Evolutionary conservation across 2,329 filamentous ascomycete genomes (phyloP), one percentile per base, ranked within the genome.

Genomic region (Cladophialophora exuberans): DNA sequence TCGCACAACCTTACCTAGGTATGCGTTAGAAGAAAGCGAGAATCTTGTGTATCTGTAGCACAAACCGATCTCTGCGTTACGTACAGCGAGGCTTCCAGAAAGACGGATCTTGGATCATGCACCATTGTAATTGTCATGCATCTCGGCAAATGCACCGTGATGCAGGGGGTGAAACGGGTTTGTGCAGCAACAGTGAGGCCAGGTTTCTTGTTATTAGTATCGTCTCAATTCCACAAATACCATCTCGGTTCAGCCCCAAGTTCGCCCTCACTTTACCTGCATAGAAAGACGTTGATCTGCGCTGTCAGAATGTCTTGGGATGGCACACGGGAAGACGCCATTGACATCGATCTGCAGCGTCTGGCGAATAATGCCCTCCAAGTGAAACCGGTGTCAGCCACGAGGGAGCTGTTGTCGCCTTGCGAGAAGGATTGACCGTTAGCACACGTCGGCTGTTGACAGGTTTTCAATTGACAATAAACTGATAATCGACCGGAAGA

Each of bases 41-140:
- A 6, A 26, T 18, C 13, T 45, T 22, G 26, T 15, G 15, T 17
- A 26, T 6, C 6, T 22, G 47, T 56, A 17, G 43, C 31, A 56
- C 56, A 9, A 41, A 15, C 17, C 22, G 56, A 59, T 59, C 56
- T 59, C 13, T 59, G 56, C 52, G 33, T 31, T 38, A 49, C 44
- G 22, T 22, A 35, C 35, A 30, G 25, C 11, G 9, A 20, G 17
- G 5, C 35, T 52, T 52, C 48, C 56, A 59, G 52, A 56, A 52
- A 11, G 11, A 13, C 30, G 22, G 35, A 45, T 49, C 43, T 48
- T 17, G 30, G 36, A 28, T 20, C 30, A 30, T 13, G 23, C 20
- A 17, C 22, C 46, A 22, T 18, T 17, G 41, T 55, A 56, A 56
- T 59, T 59, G 56, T 59, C 47, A 59, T 56, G 47, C 42, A 52